Evolutionary conservation across 169 alveolate species (phyloP).

Genomic region (Plasmodium adleri): DNA sequence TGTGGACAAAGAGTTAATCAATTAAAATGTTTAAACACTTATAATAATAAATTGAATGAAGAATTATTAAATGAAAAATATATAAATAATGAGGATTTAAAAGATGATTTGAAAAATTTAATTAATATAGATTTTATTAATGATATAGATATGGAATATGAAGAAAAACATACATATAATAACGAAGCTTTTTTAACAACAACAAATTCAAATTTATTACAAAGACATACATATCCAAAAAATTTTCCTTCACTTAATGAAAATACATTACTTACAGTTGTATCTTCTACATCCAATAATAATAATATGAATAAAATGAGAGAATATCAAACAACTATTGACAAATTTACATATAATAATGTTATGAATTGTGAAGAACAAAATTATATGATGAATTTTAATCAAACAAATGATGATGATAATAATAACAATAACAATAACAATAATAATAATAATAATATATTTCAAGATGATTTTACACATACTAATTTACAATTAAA

Average conservation of each 20-base stretch:
- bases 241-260: not conserved
- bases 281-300: not conserved
- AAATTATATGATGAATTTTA: slow-evolving; percentile 13
- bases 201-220: slow-evolving; percentile 5
- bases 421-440: not conserved
- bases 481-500: not conserved
- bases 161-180: slow-evolving; percentile 12
- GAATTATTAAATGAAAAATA: slow-evolving; percentile 30
- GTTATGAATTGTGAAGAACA: not conserved
- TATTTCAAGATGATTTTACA: slow-evolving; percentile 19
- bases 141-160: slow-evolving; percentile 66
- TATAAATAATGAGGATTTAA: slow-evolving; percentile 46
- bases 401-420: slow-evolving; percentile 15
- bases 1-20: not conserved
- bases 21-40: not conserved
- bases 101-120: slow-evolving; percentile 58
- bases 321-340: slow-evolving; percentile 22
- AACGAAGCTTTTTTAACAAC: not conserved
- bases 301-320: slow-evolving; percentile 4
- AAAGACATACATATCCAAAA: not conserved
- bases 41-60: slow-evolving; percentile 6
- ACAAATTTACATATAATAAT: slow-evolving; percentile 25
- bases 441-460: slow-evolving; percentile 10
- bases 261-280: slow-evolving; percentile 2
- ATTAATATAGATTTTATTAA: slow-evolving; percentile 70